Evolutionary conservation across 2,329 filamentous ascomycete species (phyloP).

Genomic region (Cercospora brassicicola): DNA sequence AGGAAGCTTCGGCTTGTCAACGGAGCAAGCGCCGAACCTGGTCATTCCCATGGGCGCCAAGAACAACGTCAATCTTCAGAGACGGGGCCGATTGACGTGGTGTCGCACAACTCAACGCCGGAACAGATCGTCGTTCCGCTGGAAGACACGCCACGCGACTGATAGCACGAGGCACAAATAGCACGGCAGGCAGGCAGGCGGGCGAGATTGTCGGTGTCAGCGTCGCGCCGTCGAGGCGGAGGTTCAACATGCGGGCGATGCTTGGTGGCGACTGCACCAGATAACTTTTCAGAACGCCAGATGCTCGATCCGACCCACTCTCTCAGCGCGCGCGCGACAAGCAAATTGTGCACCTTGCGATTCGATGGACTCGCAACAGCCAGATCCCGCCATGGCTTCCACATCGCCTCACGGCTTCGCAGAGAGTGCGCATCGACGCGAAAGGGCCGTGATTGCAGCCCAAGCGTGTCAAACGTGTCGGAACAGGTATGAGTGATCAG

Average conservation of each 20-base stretch:
- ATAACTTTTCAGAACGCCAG: neutral
- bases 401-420: constrained; percentile 22
- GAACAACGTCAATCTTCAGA: neutral
- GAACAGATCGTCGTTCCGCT: neutral
- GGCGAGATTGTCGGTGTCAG: neutral
- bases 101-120: neutral
- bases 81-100: neutral
- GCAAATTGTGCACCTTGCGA: neutral
- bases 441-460: constrained; percentile 53
- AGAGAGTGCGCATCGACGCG: constrained; percentile 40
- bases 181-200: neutral
- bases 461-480: constrained; percentile 63
- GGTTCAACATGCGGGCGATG: neutral
- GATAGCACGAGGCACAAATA: neutral
- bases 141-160: neutral
- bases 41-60: neutral
- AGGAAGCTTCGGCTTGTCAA: neutral
- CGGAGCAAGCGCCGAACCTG: neutral
- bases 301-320: neutral
- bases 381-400: neutral
- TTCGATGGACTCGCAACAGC: neutral
- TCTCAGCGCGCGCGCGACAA: neutral
- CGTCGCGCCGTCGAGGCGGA: neutral
- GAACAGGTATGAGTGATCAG: constrained; percentile 29
- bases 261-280: constrained; percentile 2